Conservation (phyloP, 371 early-diverging fungal species). For the Mucor saturninus region DNA sequence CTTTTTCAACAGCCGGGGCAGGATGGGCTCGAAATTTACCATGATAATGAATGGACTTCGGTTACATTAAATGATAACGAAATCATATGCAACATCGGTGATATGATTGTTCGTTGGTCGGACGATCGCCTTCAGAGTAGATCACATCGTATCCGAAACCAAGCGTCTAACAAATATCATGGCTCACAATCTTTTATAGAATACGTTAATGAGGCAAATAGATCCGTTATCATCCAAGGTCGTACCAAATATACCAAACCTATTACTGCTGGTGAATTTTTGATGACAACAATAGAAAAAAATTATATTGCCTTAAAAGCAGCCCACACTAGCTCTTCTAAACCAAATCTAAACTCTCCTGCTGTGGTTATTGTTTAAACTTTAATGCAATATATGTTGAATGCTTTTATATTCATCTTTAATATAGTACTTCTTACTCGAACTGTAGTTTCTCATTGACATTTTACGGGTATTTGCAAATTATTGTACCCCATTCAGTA, state of each 20-base stretch:
- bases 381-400: no score
- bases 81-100: constrained; percentile 33
- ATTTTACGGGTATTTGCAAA: no score
- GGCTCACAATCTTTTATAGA: constrained; percentile 25
- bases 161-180: constrained; percentile 12
- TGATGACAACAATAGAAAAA: constrained; percentile 30
- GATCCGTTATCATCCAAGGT: constrained; percentile 31
- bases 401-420: no score
- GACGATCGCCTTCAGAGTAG: constrained; percentile 32
- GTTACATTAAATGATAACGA: constrained; percentile 22
- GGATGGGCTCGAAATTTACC: constrained; percentile 27
- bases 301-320: constrained; percentile 11
- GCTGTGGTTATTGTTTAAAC: no score
- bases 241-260: constrained; percentile 30
- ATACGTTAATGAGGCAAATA: constrained; percentile 30
- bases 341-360: no score
- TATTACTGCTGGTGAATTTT: constrained; percentile 31
- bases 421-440: no score
- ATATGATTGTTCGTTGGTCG: constrained; percentile 37
- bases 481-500: no score
- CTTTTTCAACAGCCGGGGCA: constrained; percentile 29
- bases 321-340: not conserved
- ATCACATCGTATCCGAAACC: constrained; percentile 19
- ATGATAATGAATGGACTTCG: constrained; percentile 18
- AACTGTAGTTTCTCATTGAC: no score